A percentile compares a stretch with the other conserved stretches of the same genome.
Evolutionary conservation across 2,329 filamentous ascomycete genomes (phyloP).

Genomic region (Fusarium stilboides): DNA sequence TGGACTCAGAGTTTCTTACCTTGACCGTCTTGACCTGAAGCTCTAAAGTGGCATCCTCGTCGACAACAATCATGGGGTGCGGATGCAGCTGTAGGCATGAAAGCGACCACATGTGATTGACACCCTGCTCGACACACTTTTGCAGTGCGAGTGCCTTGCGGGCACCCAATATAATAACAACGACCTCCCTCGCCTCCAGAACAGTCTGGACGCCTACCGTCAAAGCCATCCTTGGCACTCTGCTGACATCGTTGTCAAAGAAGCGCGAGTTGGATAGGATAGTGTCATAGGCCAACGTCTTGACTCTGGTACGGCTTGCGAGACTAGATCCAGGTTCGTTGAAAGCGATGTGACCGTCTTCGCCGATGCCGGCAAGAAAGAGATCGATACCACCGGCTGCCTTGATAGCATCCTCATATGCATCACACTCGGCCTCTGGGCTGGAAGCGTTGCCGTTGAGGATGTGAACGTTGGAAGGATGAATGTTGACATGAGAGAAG

Average conservation of each 20-base stretch:
- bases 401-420: constrained; percentile 85
- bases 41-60: constrained; percentile 83
- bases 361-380: constrained; percentile 87
- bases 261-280: constrained; percentile 89
- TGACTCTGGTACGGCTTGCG: constrained; percentile 83
- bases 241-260: constrained; percentile 80
- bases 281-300: constrained; percentile 89
- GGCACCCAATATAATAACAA: constrained; percentile 85
- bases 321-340: constrained; percentile 89
- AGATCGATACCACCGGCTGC: constrained; percentile 84
- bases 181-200: constrained; percentile 84
- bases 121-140: constrained; percentile 83
- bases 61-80: constrained; percentile 85
- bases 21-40: constrained; percentile 81
- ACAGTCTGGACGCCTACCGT: constrained; percentile 90
- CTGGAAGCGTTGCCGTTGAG: constrained; percentile 85
- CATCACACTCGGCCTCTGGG: constrained; percentile 81
- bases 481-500: constrained; percentile 87
- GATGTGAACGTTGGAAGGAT: constrained; percentile 87
- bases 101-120: constrained; percentile 94
- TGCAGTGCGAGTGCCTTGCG: constrained; percentile 86
- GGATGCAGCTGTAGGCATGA: constrained; percentile 85
- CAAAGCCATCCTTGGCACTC: constrained; percentile 85
- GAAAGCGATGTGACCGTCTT: constrained; percentile 91
- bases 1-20: constrained; percentile 53